Evolutionary conservation across 306 rosid species (phyloP), one percentile per base, ranked within the genome.

Genomic region (Vigna hirtella): DNA sequence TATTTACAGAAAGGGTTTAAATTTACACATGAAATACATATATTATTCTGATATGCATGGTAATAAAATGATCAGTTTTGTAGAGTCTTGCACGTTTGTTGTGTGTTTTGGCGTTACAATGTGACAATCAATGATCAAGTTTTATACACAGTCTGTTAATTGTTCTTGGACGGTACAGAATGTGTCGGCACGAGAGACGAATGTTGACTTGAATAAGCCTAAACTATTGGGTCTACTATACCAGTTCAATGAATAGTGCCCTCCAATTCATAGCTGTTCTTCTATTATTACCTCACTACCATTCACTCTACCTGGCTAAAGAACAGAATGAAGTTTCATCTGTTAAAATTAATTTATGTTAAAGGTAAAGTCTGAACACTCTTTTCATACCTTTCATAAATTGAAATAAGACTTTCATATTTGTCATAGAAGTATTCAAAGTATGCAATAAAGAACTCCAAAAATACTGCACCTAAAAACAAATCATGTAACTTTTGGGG

Each of bases 131-230:
- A 26, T 26, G 28, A 26, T 26, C 40, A 51, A 42, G 43, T 30
- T 30, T 26, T 26, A 73, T 20, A 66, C 64, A 18, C 34, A 65
- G 17, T 36, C 67, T 30, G 65, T 61, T 61, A 51, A 76, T 69
- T 76, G 73, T 36, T 76, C 24, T 52, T 53, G 51, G 69, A 17
- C 30, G 32, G 82, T 74, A 64, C 24, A 78, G 72, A 67, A 83
- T 67, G 83, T 79, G 78, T 79, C 80, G 63, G 74, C 81, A 83
- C n/a, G 4, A 78, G 4, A 78, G 61, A 59, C 42, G 73, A 28
- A 66, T 26, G 80, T 72, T 77, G 86, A 83, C 67, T 78, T 74
- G 69, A 47, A 83, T 78, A 55, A 77, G 32, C 76, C 38, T 40
- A 24, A 79, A 55, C 13, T n/a, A 59, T 69, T 70, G 50, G 57